Percentiles rank a stretch among this genome's conserved stretches.
Conservation (phyloP, 192 early-diverging fungal genomes). For the Tieghemiomyces parasiticus region DNA sequence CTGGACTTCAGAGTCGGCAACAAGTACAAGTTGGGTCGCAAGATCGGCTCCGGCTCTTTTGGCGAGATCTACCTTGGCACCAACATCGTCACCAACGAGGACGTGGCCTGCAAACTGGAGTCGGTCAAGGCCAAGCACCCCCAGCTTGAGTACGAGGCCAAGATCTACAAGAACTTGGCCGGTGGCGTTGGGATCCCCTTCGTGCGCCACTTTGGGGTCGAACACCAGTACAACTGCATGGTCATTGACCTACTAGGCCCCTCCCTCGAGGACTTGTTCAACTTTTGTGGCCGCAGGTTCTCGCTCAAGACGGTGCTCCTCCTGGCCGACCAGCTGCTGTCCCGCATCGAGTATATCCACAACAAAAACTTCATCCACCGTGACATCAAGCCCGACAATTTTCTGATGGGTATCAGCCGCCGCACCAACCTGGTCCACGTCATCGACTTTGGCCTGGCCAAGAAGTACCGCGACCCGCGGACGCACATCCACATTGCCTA, state of each 20-base stretch:
- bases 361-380: conserved; percentile 84
- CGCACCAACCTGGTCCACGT: conserved; percentile 72
- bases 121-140: conserved; percentile 87
- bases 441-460: conserved; percentile 85
- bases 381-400: conserved; percentile 87
- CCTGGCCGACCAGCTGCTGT: conserved; percentile 75
- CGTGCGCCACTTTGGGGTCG: conserved; percentile 69
- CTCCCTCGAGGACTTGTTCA: conserved; percentile 82
- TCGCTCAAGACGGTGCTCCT: conserved; percentile 74
- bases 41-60: conserved; percentile 95
- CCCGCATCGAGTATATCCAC: conserved; percentile 65
- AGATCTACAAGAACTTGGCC: conserved; percentile 87
- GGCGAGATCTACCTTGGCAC: conserved; percentile 93
- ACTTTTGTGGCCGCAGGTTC: conserved; percentile 79
- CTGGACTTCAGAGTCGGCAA: conserved; percentile 81
- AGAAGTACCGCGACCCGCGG: conserved; percentile 72
- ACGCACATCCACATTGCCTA: conserved; percentile 81
- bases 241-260: conserved; percentile 85
- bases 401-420: conserved; percentile 76
- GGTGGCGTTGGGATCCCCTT: conserved; percentile 87
- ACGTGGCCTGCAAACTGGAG: conserved; percentile 98
- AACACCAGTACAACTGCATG: conserved; percentile 72
- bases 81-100: conserved; percentile 79
- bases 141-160: conserved; percentile 93
- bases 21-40: conserved; percentile 87